Percentiles rank a stretch among this genome's conserved stretches.
These are phyloP conservation scores for Aspergillus fijiensis DNA, from an alignment of 2,329 filamentous ascomycete species.

Conservation along the genomic window DNA sequence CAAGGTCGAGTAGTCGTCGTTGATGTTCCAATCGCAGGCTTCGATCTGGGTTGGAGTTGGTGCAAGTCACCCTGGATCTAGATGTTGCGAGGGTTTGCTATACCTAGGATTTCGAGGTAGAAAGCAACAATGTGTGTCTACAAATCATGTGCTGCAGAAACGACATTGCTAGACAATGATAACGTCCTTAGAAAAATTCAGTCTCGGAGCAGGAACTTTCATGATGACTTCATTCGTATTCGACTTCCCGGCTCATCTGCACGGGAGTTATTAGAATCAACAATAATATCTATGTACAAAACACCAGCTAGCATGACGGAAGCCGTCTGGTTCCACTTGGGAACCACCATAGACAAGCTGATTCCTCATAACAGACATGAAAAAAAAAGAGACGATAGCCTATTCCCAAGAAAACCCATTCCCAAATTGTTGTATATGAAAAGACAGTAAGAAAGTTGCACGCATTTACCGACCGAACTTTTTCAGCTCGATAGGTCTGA, in stretches of 20 bases:
- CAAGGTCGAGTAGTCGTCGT: too few relatives aligned
- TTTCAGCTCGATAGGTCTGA: slow-evolving; percentile 53
- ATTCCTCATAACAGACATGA: slow-evolving; percentile 3
- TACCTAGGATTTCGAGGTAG: too few relatives aligned
- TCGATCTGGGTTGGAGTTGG: too few relatives aligned
- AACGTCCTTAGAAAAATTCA: too few relatives aligned
- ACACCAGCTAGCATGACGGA: slow-evolving; percentile 3
- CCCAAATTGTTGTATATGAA: neutral
- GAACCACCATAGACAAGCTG: slow-evolving; percentile 10
- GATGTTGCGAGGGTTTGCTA: too few relatives aligned
- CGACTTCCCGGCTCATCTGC: slow-evolving; percentile 4
- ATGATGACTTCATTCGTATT: neutral
- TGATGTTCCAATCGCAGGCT: too few relatives aligned
- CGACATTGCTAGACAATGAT: too few relatives aligned
- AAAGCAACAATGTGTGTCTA: too few relatives aligned
- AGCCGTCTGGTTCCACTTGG: neutral
- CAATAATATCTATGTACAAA: slow-evolving; percentile 12
- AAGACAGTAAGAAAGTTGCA: slow-evolving; percentile 7
- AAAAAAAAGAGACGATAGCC: neutral
- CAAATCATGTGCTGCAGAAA: too few relatives aligned
- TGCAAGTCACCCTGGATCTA: too few relatives aligned
- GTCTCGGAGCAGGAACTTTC: neutral
- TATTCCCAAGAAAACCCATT: slow-evolving; percentile 10
- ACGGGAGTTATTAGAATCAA: slow-evolving; percentile 4
- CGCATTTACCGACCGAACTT: slow-evolving; percentile 41